These are phyloP conservation scores for Penicillium sp. DNA, from an alignment of 2,329 filamentous ascomycete species.

Conservation along the genomic window DNA sequence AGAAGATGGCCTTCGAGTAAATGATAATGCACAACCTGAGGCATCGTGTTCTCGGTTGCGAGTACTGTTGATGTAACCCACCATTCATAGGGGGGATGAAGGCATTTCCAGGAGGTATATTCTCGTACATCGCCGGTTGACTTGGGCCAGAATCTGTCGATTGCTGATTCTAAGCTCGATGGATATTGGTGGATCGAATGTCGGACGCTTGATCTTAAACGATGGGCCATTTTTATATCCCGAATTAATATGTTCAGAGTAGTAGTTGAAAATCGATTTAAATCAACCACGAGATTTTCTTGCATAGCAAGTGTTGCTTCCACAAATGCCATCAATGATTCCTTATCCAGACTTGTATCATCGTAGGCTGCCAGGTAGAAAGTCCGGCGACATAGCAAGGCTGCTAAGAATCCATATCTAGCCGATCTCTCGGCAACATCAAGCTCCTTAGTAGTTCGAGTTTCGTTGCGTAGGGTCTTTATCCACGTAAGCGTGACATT, in stretches of 20 bases:
- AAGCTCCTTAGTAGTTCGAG: neutral
- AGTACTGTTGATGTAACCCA: conserved; percentile 32
- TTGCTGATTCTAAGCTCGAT: conserved; percentile 28
- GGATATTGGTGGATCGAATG: conserved; percentile 30
- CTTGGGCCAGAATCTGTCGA: conserved; percentile 44
- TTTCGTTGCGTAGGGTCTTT: conserved; percentile 1
- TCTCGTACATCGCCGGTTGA: conserved; percentile 17
- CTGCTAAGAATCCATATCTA: conserved; percentile 7
- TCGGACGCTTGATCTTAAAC: conserved; percentile 33
- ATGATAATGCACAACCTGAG: conserved; percentile 42
- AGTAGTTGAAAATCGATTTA: conserved; percentile 28
- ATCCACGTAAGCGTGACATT: conserved; percentile 7
- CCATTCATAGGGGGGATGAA: conserved; percentile 22
- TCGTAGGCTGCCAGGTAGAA: conserved; percentile 24
- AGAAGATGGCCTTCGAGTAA: conserved; percentile 47
- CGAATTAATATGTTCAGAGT: conserved; percentile 32
- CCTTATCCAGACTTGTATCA: neutral
- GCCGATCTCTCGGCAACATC: conserved; percentile 8
- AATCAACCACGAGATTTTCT: conserved; percentile 42
- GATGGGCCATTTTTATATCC: conserved; percentile 45
- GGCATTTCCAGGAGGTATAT: conserved; percentile 22
- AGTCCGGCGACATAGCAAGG: conserved; percentile 44
- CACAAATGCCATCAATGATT: conserved; percentile 29
- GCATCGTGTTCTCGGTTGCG: conserved; percentile 25
- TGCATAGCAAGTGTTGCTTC: conserved; percentile 44